Evolutionary conservation across 2,329 filamentous ascomycete species (phyloP).

Genomic region (Hymenoscyphus fructigenus): DNA sequence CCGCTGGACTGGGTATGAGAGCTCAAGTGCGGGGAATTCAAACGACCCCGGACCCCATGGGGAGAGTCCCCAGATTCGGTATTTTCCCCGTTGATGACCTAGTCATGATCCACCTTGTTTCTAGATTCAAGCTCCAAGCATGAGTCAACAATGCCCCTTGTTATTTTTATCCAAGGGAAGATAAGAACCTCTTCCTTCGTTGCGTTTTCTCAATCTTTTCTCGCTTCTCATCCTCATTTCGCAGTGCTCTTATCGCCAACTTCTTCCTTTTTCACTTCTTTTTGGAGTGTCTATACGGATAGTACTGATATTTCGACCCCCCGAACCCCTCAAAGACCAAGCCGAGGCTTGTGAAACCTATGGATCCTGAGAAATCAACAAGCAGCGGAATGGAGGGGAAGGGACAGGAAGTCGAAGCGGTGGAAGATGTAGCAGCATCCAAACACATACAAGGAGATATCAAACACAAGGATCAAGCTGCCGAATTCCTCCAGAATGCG

Average conservation of each 20-base stretch:
- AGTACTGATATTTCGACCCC: neutral
- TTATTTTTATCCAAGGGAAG: neutral
- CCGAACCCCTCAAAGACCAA: neutral
- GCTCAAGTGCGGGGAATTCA: neutral
- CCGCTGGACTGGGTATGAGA: neutral
- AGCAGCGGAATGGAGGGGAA: neutral
- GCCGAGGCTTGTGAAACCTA: neutral
- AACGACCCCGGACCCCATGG: conserved; percentile 3
- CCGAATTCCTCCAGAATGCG: conserved; percentile 22
- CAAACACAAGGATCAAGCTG: conserved; percentile 22
- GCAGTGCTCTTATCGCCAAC: neutral
- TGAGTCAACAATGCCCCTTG: neutral
- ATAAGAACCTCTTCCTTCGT: neutral
- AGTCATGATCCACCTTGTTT: neutral
- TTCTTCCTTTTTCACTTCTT: neutral
- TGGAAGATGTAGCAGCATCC: conserved; percentile 17
- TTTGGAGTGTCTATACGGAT: neutral
- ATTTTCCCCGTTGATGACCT: neutral
- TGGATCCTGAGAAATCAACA: conserved; percentile 10
- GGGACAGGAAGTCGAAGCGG: conserved; percentile 13
- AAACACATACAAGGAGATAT: conserved; percentile 11
- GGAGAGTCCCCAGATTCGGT: neutral
- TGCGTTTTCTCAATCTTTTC: neutral
- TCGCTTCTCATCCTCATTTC: neutral
- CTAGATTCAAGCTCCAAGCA: neutral